These are phyloP conservation scores for Silene conica DNA, from an alignment of 148 eudicot species.

Conservation along the genomic window DNA sequence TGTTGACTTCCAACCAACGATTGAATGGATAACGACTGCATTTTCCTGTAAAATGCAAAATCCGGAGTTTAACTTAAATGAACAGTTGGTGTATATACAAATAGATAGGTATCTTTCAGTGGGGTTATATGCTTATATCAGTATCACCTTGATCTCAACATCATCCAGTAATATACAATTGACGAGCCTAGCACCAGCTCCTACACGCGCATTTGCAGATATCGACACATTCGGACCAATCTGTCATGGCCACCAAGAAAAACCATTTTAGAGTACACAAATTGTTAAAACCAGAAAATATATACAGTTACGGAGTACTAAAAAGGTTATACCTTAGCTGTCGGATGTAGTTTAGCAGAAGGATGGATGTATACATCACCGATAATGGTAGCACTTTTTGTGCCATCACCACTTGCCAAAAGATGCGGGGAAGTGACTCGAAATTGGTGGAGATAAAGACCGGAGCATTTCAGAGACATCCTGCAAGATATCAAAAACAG, in stretches of 20 bases:
- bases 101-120: background rate
- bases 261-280: background rate
- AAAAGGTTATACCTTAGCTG: constrained; percentile 43
- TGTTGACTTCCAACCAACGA: constrained; percentile 65
- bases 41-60: constrained; percentile 42
- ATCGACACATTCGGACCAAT: constrained; percentile 73
- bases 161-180: constrained; percentile 62
- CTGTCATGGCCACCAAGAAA: constrained; percentile 29
- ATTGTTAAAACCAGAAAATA: background rate
- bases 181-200: constrained; percentile 66
- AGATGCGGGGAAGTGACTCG: constrained; percentile 45
- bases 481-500: constrained; percentile 23
- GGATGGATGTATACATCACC: constrained; percentile 69
- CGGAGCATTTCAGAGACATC: constrained; percentile 64
- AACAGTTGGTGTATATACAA: background rate
- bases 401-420: constrained; percentile 63
- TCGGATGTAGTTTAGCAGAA: constrained; percentile 57
- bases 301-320: background rate
- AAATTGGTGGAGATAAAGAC: constrained; percentile 56
- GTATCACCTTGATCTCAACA: constrained; percentile 59
- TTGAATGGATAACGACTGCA: constrained; percentile 57
- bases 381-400: constrained; percentile 42
- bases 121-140: background rate
- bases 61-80: background rate
- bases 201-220: constrained; percentile 68